phyloP scores from a whole-genome alignment of 345 rosid species.

The Luvunga scandens region DNA sequence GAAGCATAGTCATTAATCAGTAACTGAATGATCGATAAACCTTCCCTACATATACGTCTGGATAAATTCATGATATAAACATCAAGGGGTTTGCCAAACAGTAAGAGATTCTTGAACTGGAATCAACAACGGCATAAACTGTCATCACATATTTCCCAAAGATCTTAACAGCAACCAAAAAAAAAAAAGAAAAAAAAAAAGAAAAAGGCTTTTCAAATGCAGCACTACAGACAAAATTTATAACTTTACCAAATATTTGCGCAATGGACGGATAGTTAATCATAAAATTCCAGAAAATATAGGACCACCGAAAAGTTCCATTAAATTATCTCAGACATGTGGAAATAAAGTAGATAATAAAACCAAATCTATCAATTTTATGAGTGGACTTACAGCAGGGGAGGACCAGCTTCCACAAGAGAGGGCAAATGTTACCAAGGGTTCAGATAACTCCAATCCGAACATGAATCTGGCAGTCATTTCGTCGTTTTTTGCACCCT shows the following conservation, averaged over 20 bases:
- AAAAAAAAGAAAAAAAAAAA: too few species aligned
- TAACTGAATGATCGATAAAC: neutral
- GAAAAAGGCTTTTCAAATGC: neutral
- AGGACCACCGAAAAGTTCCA: conserved; percentile 21
- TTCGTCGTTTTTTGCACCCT: conserved; percentile 54
- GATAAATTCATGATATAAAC: neutral
- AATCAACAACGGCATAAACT: neutral
- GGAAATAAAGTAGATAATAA: neutral
- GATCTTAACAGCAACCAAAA: neutral
- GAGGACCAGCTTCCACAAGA: conserved; percentile 97
- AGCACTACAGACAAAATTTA: neutral
- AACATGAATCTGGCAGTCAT: conserved; percentile 55
- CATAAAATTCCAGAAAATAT: neutral
- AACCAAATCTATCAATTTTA: conserved; percentile 1
- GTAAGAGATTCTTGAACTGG: neutral
- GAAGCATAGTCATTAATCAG: conserved; percentile 22
- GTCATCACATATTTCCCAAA: neutral
- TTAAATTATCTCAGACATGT: neutral
- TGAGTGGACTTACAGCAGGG: conserved; percentile 68
- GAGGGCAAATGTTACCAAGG: conserved; percentile 78
- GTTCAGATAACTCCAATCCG: conserved; percentile 80
- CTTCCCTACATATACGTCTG: neutral
- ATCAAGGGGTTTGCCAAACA: neutral
- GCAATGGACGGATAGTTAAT: conserved; percentile 1
- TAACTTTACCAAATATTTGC: neutral